A percentile compares a stretch with the other conserved stretches of the same genome.
Evolutionary conservation across 2,329 filamentous ascomycete species (phyloP).

Genomic region (Exophiala spinifera): DNA sequence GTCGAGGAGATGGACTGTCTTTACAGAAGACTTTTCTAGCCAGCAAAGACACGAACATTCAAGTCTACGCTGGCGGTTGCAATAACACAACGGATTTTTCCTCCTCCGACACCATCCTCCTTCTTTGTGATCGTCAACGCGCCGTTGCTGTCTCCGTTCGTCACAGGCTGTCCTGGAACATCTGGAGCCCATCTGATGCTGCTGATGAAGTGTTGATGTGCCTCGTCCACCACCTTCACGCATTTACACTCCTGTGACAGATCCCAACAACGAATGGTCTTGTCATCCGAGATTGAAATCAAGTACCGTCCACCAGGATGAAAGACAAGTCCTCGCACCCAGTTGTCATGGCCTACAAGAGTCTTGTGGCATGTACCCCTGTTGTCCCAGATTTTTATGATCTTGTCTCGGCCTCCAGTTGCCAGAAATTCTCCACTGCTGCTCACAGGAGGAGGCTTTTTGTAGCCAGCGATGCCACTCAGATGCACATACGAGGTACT

Average conservation of each 20-base stretch:
- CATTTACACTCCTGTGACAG: conserved; percentile 84
- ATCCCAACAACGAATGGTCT: conserved; percentile 92
- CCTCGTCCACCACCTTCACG: conserved; percentile 74
- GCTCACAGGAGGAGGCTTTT: conserved; percentile 70
- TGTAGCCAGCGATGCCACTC: conserved; percentile 72
- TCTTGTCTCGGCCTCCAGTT: conserved; percentile 85
- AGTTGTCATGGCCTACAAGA: conserved; percentile 86
- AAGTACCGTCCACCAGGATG: conserved; percentile 91
- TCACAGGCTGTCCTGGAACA: conserved; percentile 37
- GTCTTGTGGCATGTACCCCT: conserved; percentile 82
- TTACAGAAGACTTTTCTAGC: conserved; percentile 11
- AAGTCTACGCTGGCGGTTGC: conserved; percentile 83
- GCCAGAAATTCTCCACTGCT: conserved; percentile 85
- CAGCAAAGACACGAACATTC: conserved; percentile 74
- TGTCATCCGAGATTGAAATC: conserved; percentile 82
- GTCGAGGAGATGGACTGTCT: conserved; percentile 1
- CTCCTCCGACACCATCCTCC: conserved; percentile 49
- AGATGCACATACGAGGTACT: conserved; percentile 74
- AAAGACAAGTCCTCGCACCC: conserved; percentile 82
- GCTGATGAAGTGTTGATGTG: conserved; percentile 79
- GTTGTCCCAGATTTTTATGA: conserved; percentile 83
- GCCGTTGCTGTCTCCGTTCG: conserved; percentile 20
- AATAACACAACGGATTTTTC: conserved; percentile 77
- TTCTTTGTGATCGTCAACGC: conserved; percentile 48
- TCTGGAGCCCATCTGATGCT: conserved; percentile 85